Evolutionary conservation across 768 basidiomycete species (phyloP).

Genomic region (Lentinula lateritia): DNA sequence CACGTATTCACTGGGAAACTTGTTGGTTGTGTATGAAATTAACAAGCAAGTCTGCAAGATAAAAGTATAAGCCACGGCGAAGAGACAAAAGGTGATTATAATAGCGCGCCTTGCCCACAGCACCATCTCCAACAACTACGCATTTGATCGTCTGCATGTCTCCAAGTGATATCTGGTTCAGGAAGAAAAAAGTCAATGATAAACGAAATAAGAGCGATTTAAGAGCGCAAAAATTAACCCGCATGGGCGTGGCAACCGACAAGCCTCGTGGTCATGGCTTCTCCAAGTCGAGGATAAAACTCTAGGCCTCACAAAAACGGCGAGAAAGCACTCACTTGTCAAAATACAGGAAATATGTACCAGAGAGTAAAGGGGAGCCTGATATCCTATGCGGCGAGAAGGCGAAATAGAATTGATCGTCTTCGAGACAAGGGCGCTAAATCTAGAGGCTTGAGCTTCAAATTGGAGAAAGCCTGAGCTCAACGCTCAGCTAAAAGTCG

Average conservation of each 20-base stretch:
- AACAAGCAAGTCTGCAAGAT: constrained; percentile 81
- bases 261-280: constrained; percentile 8
- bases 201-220: not conserved
- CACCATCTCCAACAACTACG: constrained; percentile 97
- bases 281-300: not conserved
- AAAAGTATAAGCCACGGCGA: constrained; percentile 1
- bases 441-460: constrained; percentile 3
- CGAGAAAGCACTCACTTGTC: constrained; percentile 1
- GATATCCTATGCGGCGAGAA: constrained; percentile 8
- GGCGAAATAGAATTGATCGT: constrained; percentile 10
- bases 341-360: not conserved
- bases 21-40: constrained; percentile 97
- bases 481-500: not conserved
- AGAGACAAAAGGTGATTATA: not conserved
- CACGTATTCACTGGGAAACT: constrained; percentile 98
- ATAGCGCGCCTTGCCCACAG: constrained; percentile 87
- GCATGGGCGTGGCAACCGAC: constrained; percentile 7
- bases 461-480: not conserved
- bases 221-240: not conserved
- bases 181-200: not conserved
- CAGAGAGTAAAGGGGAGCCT: not conserved
- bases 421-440: constrained; percentile 8
- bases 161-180: constrained; percentile 11
- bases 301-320: not conserved
- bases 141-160: constrained; percentile 96